phyloP scores from a whole-genome alignment of 495 filamentous ascomycete genomes.

The Chaetomidium leptoderma region DNA sequence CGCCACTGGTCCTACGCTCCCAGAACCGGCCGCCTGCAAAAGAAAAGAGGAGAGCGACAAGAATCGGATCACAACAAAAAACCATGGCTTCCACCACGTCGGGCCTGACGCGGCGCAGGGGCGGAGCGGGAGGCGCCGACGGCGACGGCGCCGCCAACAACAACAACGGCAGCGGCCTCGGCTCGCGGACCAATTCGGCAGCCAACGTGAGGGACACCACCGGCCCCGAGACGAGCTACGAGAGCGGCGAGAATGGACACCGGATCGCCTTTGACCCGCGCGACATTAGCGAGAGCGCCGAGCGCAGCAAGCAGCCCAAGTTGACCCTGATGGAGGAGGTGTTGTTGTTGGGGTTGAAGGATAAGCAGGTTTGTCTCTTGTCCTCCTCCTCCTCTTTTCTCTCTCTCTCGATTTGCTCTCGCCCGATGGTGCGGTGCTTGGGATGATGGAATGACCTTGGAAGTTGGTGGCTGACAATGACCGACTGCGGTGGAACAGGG shows the following conservation, averaged over 20 bases:
- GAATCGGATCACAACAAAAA: constrained; percentile 16
- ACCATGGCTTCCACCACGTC: constrained; percentile 32
- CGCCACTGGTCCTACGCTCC: neutral
- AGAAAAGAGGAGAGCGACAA: neutral
- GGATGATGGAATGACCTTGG: no score
- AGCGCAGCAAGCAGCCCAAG: constrained; percentile 96
- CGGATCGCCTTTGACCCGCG: constrained; percentile 97
- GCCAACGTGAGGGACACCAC: constrained; percentile 53
- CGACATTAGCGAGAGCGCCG: constrained; percentile 94
- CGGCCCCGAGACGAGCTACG: constrained; percentile 84
- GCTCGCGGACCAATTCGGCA: constrained; percentile 38
- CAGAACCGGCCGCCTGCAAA: neutral
- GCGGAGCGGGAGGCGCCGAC: constrained; percentile 28
- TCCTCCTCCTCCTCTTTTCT: neutral
- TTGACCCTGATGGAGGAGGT: constrained; percentile 98
- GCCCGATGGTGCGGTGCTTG: neutral
- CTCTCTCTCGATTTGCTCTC: neutral
- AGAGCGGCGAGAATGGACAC: constrained; percentile 91
- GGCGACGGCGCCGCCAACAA: constrained; percentile 21
- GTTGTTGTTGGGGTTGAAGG: constrained; percentile 87
- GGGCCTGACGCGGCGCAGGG: constrained; percentile 37
- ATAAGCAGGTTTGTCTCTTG: constrained; percentile 75
- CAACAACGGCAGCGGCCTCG: constrained; percentile 31
- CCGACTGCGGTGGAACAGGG: constrained; percentile 51
- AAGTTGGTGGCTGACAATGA: no score